Percentiles rank a stretch among this genome's conserved stretches.
Conservation (phyloP, 108 stramenopile genomes). For the Cyclotella sp. region DNA sequence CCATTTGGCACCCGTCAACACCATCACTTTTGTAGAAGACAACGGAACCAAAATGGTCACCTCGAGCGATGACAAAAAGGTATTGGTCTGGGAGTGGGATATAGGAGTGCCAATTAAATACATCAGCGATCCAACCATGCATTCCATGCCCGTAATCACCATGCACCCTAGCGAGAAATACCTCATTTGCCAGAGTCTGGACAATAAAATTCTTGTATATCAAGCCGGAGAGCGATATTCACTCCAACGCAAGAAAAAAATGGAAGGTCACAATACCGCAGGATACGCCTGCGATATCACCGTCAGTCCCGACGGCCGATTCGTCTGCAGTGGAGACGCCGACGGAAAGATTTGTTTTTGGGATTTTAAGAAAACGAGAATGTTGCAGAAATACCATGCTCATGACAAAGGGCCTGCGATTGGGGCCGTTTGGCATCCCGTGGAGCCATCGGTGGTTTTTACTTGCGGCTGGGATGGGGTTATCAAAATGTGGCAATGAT, state of each 20-base stretch:
- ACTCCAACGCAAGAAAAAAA: slow-evolving; percentile 91
- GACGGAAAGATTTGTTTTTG: slow-evolving; percentile 95
- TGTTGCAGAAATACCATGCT: slow-evolving; percentile 87
- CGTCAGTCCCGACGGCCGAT: slow-evolving; percentile 95
- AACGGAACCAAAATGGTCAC: slow-evolving; percentile 90
- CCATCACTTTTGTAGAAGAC: slow-evolving; percentile 96
- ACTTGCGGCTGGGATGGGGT: slow-evolving; percentile 99
- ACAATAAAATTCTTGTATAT: slow-evolving; percentile 96
- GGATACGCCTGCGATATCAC: slow-evolving; percentile 97
- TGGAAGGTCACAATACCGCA: slow-evolving; percentile 94
- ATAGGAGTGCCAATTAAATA: slow-evolving; percentile 99
- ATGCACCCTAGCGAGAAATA: slow-evolving; percentile 87
- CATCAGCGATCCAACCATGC: slow-evolving; percentile 99
- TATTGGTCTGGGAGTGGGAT: slow-evolving; percentile 99
- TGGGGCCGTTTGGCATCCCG: slow-evolving; percentile 95
- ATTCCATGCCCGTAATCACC: slow-evolving; percentile 94
- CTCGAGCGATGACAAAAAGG: slow-evolving; percentile 98
- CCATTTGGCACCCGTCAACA: slow-evolving; percentile 97
- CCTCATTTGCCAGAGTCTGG: slow-evolving; percentile 91
- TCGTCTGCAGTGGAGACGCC: slow-evolving; percentile 94
- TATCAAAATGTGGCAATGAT: slow-evolving; percentile 98
- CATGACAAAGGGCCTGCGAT: slow-evolving; percentile 96
- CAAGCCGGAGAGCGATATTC: slow-evolving; percentile 85
- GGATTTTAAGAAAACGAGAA: slow-evolving; percentile 91
- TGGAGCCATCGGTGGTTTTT: slow-evolving; percentile 92